Evolutionary conservation across 495 filamentous ascomycete genomes (phyloP).

Genomic region (Penicillium mononematosum): DNA sequence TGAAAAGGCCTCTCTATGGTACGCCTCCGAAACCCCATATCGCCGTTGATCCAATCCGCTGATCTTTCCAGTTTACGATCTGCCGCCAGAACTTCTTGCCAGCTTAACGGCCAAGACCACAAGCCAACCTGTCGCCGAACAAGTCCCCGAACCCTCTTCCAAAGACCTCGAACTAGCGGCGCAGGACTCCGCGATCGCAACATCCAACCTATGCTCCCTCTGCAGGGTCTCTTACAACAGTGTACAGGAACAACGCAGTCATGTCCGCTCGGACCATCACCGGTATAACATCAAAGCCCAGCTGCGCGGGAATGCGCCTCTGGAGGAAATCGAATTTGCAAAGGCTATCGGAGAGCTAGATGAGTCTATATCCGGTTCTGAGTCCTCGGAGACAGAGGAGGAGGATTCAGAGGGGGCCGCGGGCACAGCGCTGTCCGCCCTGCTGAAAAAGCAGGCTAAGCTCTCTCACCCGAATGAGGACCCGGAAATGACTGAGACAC

Average conservation of each 20-base stretch:
- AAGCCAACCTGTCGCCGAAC: constrained; percentile 32
- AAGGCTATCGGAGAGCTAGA: constrained; percentile 78
- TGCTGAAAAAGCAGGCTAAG: constrained; percentile 81
- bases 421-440: constrained; percentile 63
- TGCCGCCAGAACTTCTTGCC: constrained; percentile 72
- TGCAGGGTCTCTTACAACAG: constrained; percentile 68
- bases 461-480: constrained; percentile 56
- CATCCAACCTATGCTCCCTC: constrained; percentile 76
- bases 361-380: constrained; percentile 87
- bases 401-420: constrained; percentile 54
- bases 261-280: constrained; percentile 90
- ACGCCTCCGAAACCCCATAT: constrained; percentile 1
- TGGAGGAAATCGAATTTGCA: constrained; percentile 79
- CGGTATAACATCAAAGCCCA: constrained; percentile 92
- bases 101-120: constrained; percentile 61
- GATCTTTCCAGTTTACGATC: constrained; percentile 69
- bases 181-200: constrained; percentile 49
- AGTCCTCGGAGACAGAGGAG: constrained; percentile 56
- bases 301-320: constrained; percentile 62
- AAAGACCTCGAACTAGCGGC: constrained; percentile 29
- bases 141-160: constrained; percentile 19
- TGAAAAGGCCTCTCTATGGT: constrained; percentile 65
- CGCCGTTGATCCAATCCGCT: constrained; percentile 14
- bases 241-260: constrained; percentile 78
- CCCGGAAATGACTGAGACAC: constrained; percentile 48